A percentile compares a stretch with the other conserved stretches of the same genome.
These are phyloP conservation scores for Zygosaccharomyces kombuchaensis DNA, from an alignment of 805 yeast species.

Conservation along the genomic window DNA sequence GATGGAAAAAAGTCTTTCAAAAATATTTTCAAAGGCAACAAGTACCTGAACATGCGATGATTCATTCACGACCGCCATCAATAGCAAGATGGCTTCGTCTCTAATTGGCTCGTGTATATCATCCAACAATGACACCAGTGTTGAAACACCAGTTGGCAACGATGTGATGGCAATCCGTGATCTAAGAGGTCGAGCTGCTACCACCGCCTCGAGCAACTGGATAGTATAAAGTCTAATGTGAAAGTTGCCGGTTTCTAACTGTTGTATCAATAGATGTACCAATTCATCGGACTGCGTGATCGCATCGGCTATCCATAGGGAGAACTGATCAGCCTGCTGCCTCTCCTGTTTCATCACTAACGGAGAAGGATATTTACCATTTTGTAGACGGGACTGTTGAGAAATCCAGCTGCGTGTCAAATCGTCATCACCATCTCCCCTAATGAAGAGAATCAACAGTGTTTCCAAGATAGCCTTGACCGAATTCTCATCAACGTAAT, in stretches of 20 bases:
- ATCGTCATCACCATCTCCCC: slow-evolving; percentile 61
- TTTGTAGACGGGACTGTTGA: slow-evolving; percentile 65
- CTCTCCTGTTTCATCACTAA: slow-evolving; percentile 49
- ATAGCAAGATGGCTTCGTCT: slow-evolving; percentile 78
- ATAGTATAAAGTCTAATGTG: slow-evolving; percentile 76
- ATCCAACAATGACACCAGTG: slow-evolving; percentile 58
- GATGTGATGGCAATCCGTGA: slow-evolving; percentile 70
- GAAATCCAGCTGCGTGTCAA: slow-evolving; percentile 67
- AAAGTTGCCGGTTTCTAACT: slow-evolving; percentile 60
- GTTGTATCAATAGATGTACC: slow-evolving; percentile 42
- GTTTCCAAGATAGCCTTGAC: slow-evolving; percentile 84
- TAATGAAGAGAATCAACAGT: slow-evolving; percentile 69
- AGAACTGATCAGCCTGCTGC: slow-evolving; percentile 67
- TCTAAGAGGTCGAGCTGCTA: slow-evolving; percentile 66
- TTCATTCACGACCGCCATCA: slow-evolving; percentile 76
- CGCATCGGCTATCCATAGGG: slow-evolving; percentile 94
- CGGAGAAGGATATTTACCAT: slow-evolving; percentile 79
- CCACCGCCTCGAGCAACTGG: slow-evolving; percentile 79
- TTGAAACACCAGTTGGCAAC: slow-evolving; percentile 75
- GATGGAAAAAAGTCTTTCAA: slow-evolving; percentile 74
- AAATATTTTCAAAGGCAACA: slow-evolving; percentile 91
- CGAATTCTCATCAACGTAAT: slow-evolving; percentile 62
- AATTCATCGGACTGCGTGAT: slow-evolving; percentile 54
- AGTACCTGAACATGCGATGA: slow-evolving; percentile 84
- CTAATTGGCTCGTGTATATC: slow-evolving; percentile 79